Percentiles rank a stretch among this genome's conserved stretches.
Conservation (phyloP, 2,329 filamentous ascomycete species). For the Coniochaeta ligniaria region DNA sequence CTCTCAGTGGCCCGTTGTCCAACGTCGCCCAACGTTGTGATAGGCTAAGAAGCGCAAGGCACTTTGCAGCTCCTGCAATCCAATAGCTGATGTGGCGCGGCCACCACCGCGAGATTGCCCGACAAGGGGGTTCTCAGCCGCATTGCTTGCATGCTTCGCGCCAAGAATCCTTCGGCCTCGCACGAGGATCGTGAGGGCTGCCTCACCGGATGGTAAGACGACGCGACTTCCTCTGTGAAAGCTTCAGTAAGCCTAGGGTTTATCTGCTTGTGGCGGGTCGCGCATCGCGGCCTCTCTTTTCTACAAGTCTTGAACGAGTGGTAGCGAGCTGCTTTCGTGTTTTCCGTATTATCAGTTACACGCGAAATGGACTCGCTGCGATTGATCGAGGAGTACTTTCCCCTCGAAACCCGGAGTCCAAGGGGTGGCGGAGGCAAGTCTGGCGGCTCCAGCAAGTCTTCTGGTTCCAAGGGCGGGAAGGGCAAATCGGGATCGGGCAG, state of each 20-base stretch:
- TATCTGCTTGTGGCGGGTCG: background rate
- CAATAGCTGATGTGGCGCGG: background rate
- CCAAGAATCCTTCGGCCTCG: background rate
- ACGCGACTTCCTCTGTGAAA: background rate
- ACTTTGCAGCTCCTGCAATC: background rate
- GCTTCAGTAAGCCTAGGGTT: background rate
- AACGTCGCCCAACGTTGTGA: background rate
- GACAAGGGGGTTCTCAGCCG: background rate
- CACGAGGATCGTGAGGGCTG: background rate
- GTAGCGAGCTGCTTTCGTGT: background rate
- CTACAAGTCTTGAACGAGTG: background rate
- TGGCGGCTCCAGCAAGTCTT: background rate
- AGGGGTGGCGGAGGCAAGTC: background rate
- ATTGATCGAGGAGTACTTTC: background rate
- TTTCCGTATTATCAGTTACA: background rate
- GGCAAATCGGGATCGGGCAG: background rate
- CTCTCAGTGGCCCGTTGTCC: background rate
- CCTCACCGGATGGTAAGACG: background rate
- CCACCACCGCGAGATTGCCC: background rate
- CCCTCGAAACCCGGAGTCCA: background rate
- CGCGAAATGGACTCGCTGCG: background rate
- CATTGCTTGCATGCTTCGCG: background rate
- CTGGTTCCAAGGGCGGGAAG: background rate
- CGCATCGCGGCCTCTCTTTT: background rate
- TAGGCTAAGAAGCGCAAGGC: background rate